Conservation (phyloP, 108 stramenopile species). For the Conticribra guillardii region DNA sequence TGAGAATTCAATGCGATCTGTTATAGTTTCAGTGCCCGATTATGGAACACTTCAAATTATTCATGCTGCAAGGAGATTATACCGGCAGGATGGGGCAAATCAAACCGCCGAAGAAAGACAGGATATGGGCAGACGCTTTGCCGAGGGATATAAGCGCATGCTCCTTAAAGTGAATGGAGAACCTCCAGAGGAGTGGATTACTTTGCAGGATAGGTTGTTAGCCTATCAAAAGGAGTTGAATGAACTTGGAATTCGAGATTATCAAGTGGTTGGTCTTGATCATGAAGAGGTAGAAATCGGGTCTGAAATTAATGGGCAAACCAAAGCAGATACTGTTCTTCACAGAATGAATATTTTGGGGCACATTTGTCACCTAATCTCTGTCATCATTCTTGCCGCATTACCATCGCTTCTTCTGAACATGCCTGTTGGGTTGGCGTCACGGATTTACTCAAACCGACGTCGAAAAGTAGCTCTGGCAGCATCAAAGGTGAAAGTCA, state of each 20-base stretch:
- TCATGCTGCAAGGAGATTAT: conserved; percentile 93
- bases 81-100: conserved; percentile 48
- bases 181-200: conserved; percentile 85
- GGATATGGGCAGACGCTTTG: conserved; percentile 93
- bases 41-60: conserved; percentile 92
- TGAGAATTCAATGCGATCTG: conserved; percentile 91
- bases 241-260: conserved; percentile 92
- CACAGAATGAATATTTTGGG: conserved; percentile 75
- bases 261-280: conserved; percentile 69
- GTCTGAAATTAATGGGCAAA: conserved; percentile 42
- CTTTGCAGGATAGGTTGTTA: conserved; percentile 77
- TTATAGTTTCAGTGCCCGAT: conserved; percentile 94
- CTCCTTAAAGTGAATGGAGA: conserved; percentile 61
- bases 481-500: conserved; percentile 93
- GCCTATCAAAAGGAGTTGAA: conserved; percentile 84
- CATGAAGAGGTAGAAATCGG: conserved; percentile 63
- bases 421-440: conserved; percentile 91
- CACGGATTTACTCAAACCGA: conserved; percentile 79
- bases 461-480: conserved; percentile 91
- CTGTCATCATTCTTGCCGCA: conserved; percentile 79
- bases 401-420: conserved; percentile 91
- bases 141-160: conserved; percentile 90
- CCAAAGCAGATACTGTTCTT: conserved; percentile 74
- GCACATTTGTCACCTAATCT: conserved; percentile 85
- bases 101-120: conserved; percentile 80